These are phyloP conservation scores for Cyanophora paradoxa DNA, from an alignment of 78 protist species.

Conservation along the genomic window DNA sequence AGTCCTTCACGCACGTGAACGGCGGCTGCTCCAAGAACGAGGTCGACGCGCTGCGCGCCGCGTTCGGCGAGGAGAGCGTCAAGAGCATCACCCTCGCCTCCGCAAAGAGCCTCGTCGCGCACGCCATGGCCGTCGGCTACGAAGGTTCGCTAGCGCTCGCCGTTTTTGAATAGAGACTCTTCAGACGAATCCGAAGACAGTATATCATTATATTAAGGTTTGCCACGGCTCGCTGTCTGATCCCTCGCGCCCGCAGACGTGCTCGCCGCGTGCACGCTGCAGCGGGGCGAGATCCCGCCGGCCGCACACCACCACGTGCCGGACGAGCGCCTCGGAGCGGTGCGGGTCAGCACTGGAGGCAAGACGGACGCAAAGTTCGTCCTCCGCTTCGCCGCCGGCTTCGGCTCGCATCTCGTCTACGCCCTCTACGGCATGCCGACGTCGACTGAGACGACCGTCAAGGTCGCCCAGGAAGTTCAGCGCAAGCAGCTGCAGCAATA, in stretches of 20 bases:
- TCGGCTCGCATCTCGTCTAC: constrained; percentile 12
- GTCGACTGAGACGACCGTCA: too few species aligned
- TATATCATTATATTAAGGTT: too few species aligned
- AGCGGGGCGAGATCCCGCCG: neutral
- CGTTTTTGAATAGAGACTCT: too few species aligned
- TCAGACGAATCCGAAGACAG: too few species aligned
- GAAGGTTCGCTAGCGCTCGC: too few species aligned
- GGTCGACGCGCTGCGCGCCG: neutral
- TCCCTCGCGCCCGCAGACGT: too few species aligned
- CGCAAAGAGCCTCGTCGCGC: constrained; percentile 1
- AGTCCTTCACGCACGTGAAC: neutral
- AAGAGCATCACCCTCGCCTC: neutral
- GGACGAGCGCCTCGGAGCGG: neutral
- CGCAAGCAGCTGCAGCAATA: too few species aligned
- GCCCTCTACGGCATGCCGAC: too few species aligned
- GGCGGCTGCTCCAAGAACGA: constrained; percentile 16
- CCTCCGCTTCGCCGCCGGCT: constrained; percentile 16
- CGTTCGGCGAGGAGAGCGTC: neutral
- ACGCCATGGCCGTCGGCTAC: constrained; percentile 13
- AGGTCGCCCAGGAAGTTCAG: too few species aligned
- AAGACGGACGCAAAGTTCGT: neutral
- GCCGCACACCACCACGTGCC: neutral
- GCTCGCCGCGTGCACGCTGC: neutral
- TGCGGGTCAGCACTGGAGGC: neutral
- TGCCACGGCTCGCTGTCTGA: too few species aligned